Base-by-base conservation (phyloP, 2,329 filamentous ascomycete species). In the Rasamsonia emersonii region DNA sequence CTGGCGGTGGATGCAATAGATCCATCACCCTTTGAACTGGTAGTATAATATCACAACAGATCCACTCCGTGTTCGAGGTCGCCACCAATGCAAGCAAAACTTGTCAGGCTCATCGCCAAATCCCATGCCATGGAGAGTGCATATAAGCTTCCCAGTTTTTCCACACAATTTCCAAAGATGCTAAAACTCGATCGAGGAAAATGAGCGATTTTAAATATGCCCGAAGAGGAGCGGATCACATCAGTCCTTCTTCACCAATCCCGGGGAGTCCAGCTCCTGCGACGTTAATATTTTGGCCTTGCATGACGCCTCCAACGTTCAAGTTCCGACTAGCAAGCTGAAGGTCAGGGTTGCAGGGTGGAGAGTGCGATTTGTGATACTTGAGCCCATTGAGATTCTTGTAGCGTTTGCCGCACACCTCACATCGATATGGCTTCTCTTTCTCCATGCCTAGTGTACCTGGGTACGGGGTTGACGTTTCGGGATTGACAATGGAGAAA, bases 381-480 rank as follows among this genome's bases (percentile, higher is more conserved):
- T 98, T 98, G 41, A 98, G 74, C 5, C 91, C 91, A 61, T 98
- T 98, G 39, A 98, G 62, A 54, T 98, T 98, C 77, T 98, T 98
- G 67, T 98, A 98, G 32, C 91, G 82, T 68, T 98, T 98, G 50
- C 89, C 88, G 55, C 91, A 98, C 8, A 86, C 82, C 44, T 96
- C 88, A 59, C 91, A 98, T 53, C 88, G 88, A 58, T 96, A 96
- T 3, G 91, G 91, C 67, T 98, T 98, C 67, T 96, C 89, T 59
- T 96, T 98, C 64, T 98, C 91, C 91, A 98, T 98, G n/a, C 91
- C 91, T 20, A 94, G 69, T 1, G 91, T 96, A 18, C 91, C 91
- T 0, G 91, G 91, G 44, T 96, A 98, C 0, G 91, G 91, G 1
- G 86, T 76, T 17, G 84, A 91, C 0, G 91, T 96, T 53, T 94